phyloP scores from a whole-genome alignment of 2,329 filamentous ascomycete genomes.

The Phoma sp. region DNA sequence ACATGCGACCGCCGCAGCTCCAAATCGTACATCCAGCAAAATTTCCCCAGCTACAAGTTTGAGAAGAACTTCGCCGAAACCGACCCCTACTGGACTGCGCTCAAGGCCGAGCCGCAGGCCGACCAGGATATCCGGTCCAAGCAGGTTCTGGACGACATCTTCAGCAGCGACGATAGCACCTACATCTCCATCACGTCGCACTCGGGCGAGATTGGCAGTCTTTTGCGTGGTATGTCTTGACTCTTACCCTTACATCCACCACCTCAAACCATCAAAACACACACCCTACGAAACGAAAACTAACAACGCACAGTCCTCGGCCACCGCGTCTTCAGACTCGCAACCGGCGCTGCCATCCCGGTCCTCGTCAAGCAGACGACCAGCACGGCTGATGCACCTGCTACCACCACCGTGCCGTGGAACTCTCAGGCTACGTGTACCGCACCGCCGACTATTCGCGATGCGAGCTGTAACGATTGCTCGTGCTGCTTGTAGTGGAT shows the following conservation, averaged over 20 bases:
- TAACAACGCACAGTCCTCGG: slow-evolving; percentile 54
- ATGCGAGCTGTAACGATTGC: slow-evolving; percentile 45
- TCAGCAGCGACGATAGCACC: slow-evolving; percentile 53
- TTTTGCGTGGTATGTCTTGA: slow-evolving; percentile 50
- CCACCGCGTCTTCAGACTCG: slow-evolving; percentile 66
- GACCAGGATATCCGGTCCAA: slow-evolving; percentile 58
- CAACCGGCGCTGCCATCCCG: slow-evolving; percentile 72
- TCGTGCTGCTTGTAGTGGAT: slow-evolving; percentile 37
- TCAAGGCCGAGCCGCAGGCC: slow-evolving; percentile 56
- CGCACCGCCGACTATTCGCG: slow-evolving; percentile 35
- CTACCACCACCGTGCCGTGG: slow-evolving; percentile 41
- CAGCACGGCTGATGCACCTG: slow-evolving; percentile 37
- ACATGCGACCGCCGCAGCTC: slow-evolving; percentile 70
- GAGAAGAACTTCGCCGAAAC: slow-evolving; percentile 68
- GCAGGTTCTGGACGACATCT: slow-evolving; percentile 60
- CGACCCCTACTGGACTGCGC: slow-evolving; percentile 60
- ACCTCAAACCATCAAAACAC: too few species aligned
- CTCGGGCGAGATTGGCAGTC: slow-evolving; percentile 63
- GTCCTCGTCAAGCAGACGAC: slow-evolving; percentile 68
- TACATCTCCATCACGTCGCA: slow-evolving; percentile 65
- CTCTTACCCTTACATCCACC: too few species aligned
- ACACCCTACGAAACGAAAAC: not conserved
- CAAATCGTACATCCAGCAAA: slow-evolving; percentile 59
- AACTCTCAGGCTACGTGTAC: slow-evolving; percentile 37
- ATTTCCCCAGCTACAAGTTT: slow-evolving; percentile 62